Conservation (phyloP, 306 rosid genomes). For the Nissolia schottii region DNA sequence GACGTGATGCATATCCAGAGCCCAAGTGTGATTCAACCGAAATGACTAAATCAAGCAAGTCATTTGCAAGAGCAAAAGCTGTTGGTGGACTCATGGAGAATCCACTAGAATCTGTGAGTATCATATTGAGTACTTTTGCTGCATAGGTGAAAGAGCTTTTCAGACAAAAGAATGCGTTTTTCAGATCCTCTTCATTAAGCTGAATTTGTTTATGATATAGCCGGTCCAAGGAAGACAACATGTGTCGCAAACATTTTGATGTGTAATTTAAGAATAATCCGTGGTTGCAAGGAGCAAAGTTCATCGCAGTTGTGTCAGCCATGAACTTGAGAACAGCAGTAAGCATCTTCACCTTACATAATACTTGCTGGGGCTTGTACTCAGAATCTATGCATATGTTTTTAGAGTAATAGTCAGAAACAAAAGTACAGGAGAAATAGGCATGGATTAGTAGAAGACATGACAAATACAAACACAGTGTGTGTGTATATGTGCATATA, state of each 20-base stretch:
- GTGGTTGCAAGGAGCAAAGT: constrained; percentile 43
- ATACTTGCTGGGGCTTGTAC: constrained; percentile 30
- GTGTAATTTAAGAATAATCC: constrained; percentile 56
- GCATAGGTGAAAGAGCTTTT: constrained; percentile 78
- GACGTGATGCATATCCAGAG: constrained; percentile 51
- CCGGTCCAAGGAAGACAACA: constrained; percentile 34
- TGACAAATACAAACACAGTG: neutral
- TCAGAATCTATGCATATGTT: constrained; percentile 39
- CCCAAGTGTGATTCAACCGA: constrained; percentile 57
- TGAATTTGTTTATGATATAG: constrained; percentile 30
- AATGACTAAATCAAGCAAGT: constrained; percentile 62
- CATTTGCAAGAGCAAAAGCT: constrained; percentile 57
- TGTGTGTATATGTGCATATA: neutral
- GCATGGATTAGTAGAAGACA: neutral
- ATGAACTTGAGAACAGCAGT: constrained; percentile 69
- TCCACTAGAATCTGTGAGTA: constrained; percentile 41
- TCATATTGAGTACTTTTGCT: constrained; percentile 56
- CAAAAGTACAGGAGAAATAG: constrained; percentile 11
- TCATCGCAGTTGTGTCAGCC: constrained; percentile 56
- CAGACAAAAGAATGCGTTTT: constrained; percentile 46
- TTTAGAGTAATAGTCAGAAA: constrained; percentile 15
- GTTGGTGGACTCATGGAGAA: constrained; percentile 33
- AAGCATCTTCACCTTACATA: constrained; percentile 64
- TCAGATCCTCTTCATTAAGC: constrained; percentile 52
- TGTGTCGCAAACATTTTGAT: constrained; percentile 40